Evolutionary conservation across 768 basidiomycete genomes (phyloP), one percentile per base, ranked within the genome.

Genomic region (Saitozyma sp.): DNA sequence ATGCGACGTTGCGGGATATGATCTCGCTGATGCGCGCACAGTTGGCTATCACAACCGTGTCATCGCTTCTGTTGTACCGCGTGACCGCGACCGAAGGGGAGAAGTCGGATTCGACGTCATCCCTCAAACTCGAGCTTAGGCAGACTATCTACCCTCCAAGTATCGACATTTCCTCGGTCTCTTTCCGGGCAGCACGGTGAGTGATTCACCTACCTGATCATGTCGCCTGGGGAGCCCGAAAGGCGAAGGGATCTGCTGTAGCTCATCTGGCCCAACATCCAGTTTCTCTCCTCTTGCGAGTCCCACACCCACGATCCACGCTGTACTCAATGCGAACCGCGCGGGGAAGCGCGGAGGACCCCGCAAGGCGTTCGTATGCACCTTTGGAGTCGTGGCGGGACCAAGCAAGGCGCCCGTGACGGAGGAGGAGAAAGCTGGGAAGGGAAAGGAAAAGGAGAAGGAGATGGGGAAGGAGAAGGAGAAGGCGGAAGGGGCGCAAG

Each of bases 181-280:
- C 70, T 1, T 79, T 76, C 64, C 67, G 79, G 5, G 72, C 78
- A 16, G 78, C 76, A 9, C 59, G 70, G 74, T 79, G n/a, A 54
- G 73, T 69, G 46, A 16, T 42, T 16, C 46, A 17, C 57, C 51
- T 8, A 51, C 39, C 39, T 37, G 45, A 19, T 40, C 13, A 17
- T 51, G 17, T 48, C 55, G 13, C 50, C 42, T n/a, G 54, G 50
- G 20, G 39, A 20, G 59, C 46, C 37, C n/a, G 8, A 10, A 10
- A n/a, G n/a, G 13, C 46, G 2, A 6, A n/a, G 38, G 16, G n/a
- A 37, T 7, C 6, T 7, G 16, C 13, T 19, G 51, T 41, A 10
- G 3, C 8, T 38, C 56, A 42, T 9, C 42, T 49, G 10, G 19
- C 43, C 45, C 10, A 59, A 8, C 43, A 5, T 19, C 1, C 37